Base-by-base conservation (phyloP, 306 rosid species). In the Pyrus betulifolia region DNA sequence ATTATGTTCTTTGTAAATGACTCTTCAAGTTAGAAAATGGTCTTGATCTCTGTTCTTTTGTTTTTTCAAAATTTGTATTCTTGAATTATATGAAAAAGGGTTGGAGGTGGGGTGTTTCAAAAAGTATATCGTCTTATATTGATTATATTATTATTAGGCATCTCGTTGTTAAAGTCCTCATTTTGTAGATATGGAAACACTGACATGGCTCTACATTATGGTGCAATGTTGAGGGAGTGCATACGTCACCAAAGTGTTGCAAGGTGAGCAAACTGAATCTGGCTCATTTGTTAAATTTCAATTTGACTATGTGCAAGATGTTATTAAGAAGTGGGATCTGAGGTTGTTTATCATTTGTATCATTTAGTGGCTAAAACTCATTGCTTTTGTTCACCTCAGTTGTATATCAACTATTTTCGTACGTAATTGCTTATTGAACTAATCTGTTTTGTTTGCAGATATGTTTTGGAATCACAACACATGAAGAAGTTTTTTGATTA, bases 221-320 rank as follows among this genome's bases (percentile, higher is more conserved):
- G 99, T 57, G 97, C 99, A 45, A 95, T 95, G 97, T 82, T 95
- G 83, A 86, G 97, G 89, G 99, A 95, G 86, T 95, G 99, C 85
- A 95, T 95, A 83, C 92, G 99, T 79, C 99, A 95, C 84, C 99
- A 95, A 83, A 91, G 78, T 73, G 99, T 95, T 89, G 99, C 99
- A 55, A 92, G 85, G 99, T 95, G 80, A 82, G 90, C 28, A 69
- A 60, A 84, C 61, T 79, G 18, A 75, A 40, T 42, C 27, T 70
- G 22, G 28, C 51, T 45, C n/a, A 42, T 79, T 31, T 46, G 73
- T 23, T 66, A 27, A 77, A 25, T 57, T 46, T 25, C 23, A 0
- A 65, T 33, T 65, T 62, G 15, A 35, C 61, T 3, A 22, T 38
- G 65, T 6, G 10, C 8, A 55, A 45, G 67, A 27, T 22, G 35